Evolutionary conservation across 1,284 basidiomycete species (phyloP), one percentile per base, ranked within the genome.

Genomic region (Apiotrichum laibachii): DNA sequence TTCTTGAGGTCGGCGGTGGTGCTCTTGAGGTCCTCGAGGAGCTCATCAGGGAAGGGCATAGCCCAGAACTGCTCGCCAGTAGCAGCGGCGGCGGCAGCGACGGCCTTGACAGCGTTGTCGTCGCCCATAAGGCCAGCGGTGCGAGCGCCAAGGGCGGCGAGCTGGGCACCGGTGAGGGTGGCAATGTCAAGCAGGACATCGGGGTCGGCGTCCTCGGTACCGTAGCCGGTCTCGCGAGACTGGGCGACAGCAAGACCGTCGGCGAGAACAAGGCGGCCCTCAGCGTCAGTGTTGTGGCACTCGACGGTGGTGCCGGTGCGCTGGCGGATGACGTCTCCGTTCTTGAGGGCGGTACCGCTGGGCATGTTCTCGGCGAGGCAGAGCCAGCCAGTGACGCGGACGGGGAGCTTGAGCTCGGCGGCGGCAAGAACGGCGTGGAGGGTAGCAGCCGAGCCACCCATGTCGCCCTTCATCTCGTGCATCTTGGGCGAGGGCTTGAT

Each of bases 81-180:
- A 21, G 33, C 49, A 5, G 22, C 50, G 1, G 61, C 34, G 8
- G 58, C 61, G 19, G 22, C 26, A 40, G 55, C 18, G 26, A 63
- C 57, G 18, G 63, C 57, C 45, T 54, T 42, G 51, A 64, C 50
- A 35, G 63, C 60, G 40, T 47, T 47, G 33, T 61, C 53, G 55
- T 64, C 60, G 42, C 63, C 63, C 60, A 61, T 61, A 34, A 64
- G 51, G 31, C 56, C 62, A 26, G 62, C 62, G 13, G 53, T 60
- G 47, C 61, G 61, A 40, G 39, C 57, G 42, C 61, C 61, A 50
- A 63, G 58, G 6, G 61, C 61, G 9, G 50, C 55, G 10, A 63
- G 26, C 58, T 60, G 58, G 5, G 61, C 61, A 22, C 61, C 61
- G 22, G 61, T 63, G 31, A 63, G 58, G 11, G 61, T 63, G 5